Percentiles rank a stretch among this genome's conserved stretches.
These are phyloP conservation scores for Komagataella pastoris DNA, from an alignment of 805 yeast genomes.

Conservation along the genomic window DNA sequence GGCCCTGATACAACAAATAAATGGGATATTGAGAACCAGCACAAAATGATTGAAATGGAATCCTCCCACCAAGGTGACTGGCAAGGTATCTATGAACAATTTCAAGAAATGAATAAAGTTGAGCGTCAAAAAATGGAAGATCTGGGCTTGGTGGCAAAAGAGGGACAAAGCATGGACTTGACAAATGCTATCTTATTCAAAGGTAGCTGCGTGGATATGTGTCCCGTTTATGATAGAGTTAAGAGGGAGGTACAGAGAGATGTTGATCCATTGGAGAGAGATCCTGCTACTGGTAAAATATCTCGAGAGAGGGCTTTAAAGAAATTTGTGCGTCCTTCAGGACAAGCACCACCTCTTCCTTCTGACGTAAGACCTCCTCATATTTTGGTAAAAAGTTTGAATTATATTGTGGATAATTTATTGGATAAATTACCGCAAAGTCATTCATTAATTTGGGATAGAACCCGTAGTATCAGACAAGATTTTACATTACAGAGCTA, in stretches of 20 bases:
- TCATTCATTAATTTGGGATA: conserved; percentile 91
- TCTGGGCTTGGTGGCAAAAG: conserved; percentile 76
- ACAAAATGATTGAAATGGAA: conserved; percentile 41
- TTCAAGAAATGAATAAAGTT: conserved; percentile 56
- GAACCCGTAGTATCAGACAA: conserved; percentile 92
- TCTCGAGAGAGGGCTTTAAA: conserved; percentile 58
- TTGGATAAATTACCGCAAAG: conserved; percentile 64
- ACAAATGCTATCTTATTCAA: conserved; percentile 77
- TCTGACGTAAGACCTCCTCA: conserved; percentile 95
- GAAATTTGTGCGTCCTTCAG: conserved; percentile 94
- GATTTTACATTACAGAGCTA: conserved; percentile 94
- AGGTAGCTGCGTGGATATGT: conserved; percentile 90
- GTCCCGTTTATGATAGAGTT: conserved; percentile 86
- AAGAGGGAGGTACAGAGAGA: conserved; percentile 81
- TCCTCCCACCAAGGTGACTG: conserved; percentile 30
- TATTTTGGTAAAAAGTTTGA: conserved; percentile 49
- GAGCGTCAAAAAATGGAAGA: conserved; percentile 75
- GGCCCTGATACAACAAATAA: conserved; percentile 20
- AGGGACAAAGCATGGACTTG: conserved; percentile 68
- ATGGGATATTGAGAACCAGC: conserved; percentile 75
- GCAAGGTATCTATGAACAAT: conserved; percentile 62
- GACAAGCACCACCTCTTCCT: conserved; percentile 95
- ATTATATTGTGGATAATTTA: conserved; percentile 54
- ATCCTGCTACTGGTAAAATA: conserved; percentile 43
- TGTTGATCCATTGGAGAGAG: conserved; percentile 66